Evolutionary conservation across 2,329 filamentous ascomycete species (phyloP), one percentile per base, ranked within the genome.

Genomic region (Ophioceras dolichostomum): DNA sequence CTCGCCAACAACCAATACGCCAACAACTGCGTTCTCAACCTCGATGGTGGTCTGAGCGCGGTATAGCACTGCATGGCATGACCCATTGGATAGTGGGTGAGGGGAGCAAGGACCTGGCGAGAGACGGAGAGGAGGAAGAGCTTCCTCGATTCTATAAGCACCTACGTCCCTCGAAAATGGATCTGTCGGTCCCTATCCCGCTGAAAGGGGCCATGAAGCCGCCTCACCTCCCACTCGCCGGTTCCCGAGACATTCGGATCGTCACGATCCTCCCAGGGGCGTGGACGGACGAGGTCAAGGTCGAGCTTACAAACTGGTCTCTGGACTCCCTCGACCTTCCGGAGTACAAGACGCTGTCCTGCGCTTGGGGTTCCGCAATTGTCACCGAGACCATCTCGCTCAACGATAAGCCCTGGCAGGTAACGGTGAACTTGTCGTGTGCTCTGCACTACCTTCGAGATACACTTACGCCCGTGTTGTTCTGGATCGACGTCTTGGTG

Each of bases 41-140:
- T 94, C 20, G 87, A 94, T 57, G 87, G 87, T 13, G 87, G 87
- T 2, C 56, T 93, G 46, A 87, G 82, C 55, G 83, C 82, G 36
- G 58, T 58, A 48, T 21, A 27, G n/a, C n/a, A n/a, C n/a, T n/a
- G n/a, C n/a, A n/a, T n/a, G n/a, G n/a, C n/a, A n/a, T n/a, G n/a
- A n/a, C n/a, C n/a, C n/a, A n/a, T n/a, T n/a, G n/a, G n/a, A n/a
- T n/a, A n/a, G n/a, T n/a, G n/a, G n/a, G n/a, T n/a, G n/a, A n/a
- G n/a, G n/a, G n/a, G n/a, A n/a, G n/a, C n/a, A n/a, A n/a, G n/a
- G n/a, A n/a, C n/a, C n/a, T n/a, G n/a, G n/a, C n/a, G n/a, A n/a
- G n/a, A n/a, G n/a, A n/a, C n/a, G n/a, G n/a, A n/a, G n/a, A n/a
- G n/a, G n/a, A n/a, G n/a, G n/a, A n/a, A n/a, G n/a, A n/a, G n/a